These are phyloP conservation scores for Yamadazyma nakazawae DNA, from an alignment of 805 yeast species.

Conservation along the genomic window DNA sequence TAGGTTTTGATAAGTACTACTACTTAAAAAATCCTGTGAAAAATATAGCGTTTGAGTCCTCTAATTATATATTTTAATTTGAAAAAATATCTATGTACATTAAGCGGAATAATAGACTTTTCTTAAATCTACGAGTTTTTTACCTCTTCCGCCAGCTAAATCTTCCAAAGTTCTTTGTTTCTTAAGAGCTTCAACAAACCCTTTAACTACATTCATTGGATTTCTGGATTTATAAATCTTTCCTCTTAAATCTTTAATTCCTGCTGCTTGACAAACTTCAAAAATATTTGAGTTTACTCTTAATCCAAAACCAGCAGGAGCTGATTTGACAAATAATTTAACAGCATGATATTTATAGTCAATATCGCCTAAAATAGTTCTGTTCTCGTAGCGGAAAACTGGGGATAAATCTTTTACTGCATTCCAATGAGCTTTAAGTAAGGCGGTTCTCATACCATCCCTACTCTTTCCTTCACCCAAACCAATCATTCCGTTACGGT, in stretches of 20 bases:
- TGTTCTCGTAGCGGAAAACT: slow-evolving; percentile 83
- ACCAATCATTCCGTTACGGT: slow-evolving; percentile 89
- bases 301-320: slow-evolving; percentile 91
- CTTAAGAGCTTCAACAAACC: slow-evolving; percentile 78
- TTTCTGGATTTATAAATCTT: slow-evolving; percentile 91
- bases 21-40: background rate
- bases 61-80: no score
- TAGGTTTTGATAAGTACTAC: no score
- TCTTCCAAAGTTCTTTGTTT: slow-evolving; percentile 82
- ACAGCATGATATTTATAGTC: slow-evolving; percentile 86
- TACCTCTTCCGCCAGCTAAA: slow-evolving; percentile 88
- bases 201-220: slow-evolving; percentile 91
- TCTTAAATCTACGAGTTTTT: slow-evolving; percentile 89
- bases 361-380: slow-evolving; percentile 85
- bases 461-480: slow-evolving; percentile 92
- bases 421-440: slow-evolving; percentile 84
- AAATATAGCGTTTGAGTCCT: no score
- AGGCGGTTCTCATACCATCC: slow-evolving; percentile 70
- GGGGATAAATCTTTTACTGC: slow-evolving; percentile 82
- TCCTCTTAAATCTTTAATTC: slow-evolving; percentile 89
- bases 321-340: slow-evolving; percentile 72
- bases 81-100: background rate
- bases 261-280: slow-evolving; percentile 89
- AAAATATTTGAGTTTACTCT: slow-evolving; percentile 87
- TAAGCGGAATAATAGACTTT: slow-evolving; percentile 73